A percentile compares a stretch with the other conserved stretches of the same genome.
phyloP scores from a whole-genome alignment of 306 rosid species.

The Acacia melanoxylon region DNA sequence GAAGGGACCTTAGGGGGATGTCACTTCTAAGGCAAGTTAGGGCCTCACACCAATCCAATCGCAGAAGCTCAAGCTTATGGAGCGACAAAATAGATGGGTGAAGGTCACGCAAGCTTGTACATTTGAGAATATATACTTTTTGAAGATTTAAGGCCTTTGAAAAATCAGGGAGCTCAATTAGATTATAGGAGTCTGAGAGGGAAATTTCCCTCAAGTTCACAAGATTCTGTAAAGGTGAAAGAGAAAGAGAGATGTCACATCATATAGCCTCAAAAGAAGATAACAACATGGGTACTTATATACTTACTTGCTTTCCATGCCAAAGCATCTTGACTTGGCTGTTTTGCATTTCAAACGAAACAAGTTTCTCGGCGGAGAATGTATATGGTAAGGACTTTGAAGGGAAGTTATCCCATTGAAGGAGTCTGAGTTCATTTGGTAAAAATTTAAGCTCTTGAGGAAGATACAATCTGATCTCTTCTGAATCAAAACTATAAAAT shows the following conservation, averaged over 20 bases:
- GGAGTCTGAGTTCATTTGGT: constrained; percentile 5
- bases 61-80: background rate
- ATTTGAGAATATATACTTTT: background rate
- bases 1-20: background rate
- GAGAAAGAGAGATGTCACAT: background rate
- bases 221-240: background rate
- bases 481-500: background rate
- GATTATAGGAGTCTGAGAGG: background rate
- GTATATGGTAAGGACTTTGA: constrained; percentile 5
- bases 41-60: background rate
- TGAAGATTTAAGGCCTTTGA: background rate
- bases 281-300: background rate
- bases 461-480: background rate
- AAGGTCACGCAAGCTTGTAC: background rate
- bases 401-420: constrained; percentile 18
- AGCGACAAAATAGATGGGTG: background rate
- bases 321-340: constrained; percentile 2
- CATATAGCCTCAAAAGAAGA: background rate
- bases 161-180: background rate
- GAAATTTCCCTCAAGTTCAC: background rate
- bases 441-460: too few species aligned
- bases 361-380: constrained; percentile 8
- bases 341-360: background rate
- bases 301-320: constrained; percentile 4
- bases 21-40: background rate